Base-by-base conservation (phyloP, 768 basidiomycete species). In the Goffeauzyma gilvescens region DNA sequence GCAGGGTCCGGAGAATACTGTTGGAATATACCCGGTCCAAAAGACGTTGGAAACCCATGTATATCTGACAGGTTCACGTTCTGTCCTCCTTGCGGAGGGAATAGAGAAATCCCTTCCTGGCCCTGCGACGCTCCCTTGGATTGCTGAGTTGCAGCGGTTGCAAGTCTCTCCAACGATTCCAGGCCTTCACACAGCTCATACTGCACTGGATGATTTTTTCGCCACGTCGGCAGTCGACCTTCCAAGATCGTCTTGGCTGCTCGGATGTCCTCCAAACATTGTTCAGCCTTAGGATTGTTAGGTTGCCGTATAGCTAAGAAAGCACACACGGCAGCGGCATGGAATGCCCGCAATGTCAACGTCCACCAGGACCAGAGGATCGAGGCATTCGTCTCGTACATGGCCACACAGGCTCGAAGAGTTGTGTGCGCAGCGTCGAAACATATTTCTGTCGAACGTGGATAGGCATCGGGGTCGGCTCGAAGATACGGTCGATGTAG, bases 341-440 rank as follows among this genome's bases (percentile, higher is more conserved):
- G 58, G 46, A 58, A 59, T 3, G 56, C 60, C 52, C 58, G 45
- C 15, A 53, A 55, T 4, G 54, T 49, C 51, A 60, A 55, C 1
- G 61, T 60, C 61, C 61, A 63, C 55, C 59, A 60, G 20, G 51
- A 49, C 59, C 59, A 63, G 15, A 53, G 51, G 12, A 60, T 50
- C n/a, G 55, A 55, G 23, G 52, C 48, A 22, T 55, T 56, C 10
- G 53, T 52, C 14, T 40, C 38, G 2, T 46, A 45, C 43, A 55
- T 58, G 2, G 55, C 49, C 13, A 57, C 61, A 66, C 89, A 90
- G 5, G 57, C 59, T 26, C 57, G 50, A 3, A 74, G 59, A 40
- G 78, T 75, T 42, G 81, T 69, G 33, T 70, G 71, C 12, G 66
- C 58, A 1, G 72, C 65, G 44, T 76, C 64, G 65, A 85, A 86